These are phyloP conservation scores for Ustilago crameri DNA, from an alignment of 1,284 basidiomycete species.

Conservation along the genomic window DNA sequence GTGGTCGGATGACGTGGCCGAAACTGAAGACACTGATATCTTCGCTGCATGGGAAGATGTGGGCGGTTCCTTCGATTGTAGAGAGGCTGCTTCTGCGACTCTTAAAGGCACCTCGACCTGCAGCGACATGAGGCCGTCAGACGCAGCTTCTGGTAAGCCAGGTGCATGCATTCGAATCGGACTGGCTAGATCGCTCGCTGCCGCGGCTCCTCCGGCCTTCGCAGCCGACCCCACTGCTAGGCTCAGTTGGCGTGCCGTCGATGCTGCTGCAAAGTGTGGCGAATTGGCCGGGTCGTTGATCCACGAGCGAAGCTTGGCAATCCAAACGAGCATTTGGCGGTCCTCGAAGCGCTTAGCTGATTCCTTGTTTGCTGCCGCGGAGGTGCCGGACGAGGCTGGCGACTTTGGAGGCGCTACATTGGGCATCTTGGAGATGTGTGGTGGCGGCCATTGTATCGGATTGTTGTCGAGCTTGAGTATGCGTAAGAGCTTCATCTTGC, in stretches of 20 bases:
- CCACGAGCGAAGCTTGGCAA: constrained; percentile 55
- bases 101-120: constrained; percentile 32
- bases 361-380: constrained; percentile 65
- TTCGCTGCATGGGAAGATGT: background rate
- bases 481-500: constrained; percentile 78
- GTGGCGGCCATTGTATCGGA: constrained; percentile 81
- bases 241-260: background rate
- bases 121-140: constrained; percentile 35
- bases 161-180: background rate
- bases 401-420: constrained; percentile 32
- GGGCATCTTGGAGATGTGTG: constrained; percentile 58
- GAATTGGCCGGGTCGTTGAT: constrained; percentile 43
- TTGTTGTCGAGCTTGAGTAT: constrained; percentile 90
- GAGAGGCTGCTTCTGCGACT: constrained; percentile 6
- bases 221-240: background rate
- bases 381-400: constrained; percentile 23
- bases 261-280: background rate
- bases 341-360: constrained; percentile 51
- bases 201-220: background rate
- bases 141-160: constrained; percentile 10
- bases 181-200: constrained; percentile 1
- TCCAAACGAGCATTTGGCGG: constrained; percentile 59
- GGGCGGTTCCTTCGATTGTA: background rate
- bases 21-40: background rate
- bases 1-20: background rate